A percentile compares a stretch with the other conserved stretches of the same genome.
Evolutionary conservation across 352 stramenopile genomes (phyloP).

Genomic region (Phytophthora tentaculata): DNA sequence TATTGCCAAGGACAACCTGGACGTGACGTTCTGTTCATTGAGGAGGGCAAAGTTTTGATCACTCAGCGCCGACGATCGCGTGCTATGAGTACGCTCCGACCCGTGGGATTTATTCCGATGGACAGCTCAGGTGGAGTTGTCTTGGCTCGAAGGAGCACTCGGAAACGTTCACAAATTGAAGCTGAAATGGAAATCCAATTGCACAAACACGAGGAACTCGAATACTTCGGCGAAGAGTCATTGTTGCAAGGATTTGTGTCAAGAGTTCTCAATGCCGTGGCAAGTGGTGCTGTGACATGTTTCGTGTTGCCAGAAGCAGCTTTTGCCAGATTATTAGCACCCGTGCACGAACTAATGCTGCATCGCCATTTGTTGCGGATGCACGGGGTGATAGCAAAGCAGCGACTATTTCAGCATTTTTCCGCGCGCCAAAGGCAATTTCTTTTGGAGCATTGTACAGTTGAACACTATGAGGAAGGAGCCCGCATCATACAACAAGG

Average conservation of each 20-base stretch:
- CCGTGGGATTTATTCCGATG: conserved; percentile 19
- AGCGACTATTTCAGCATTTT: conserved; percentile 71
- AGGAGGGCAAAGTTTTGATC: conserved; percentile 74
- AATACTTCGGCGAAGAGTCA: conserved; percentile 78
- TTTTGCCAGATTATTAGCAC: conserved; percentile 49
- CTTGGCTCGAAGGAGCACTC: conserved; percentile 16
- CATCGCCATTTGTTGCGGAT: conserved; percentile 59
- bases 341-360: conserved; percentile 65
- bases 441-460: conserved; percentile 56
- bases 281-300: conserved; percentile 56
- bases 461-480: conserved; percentile 53
- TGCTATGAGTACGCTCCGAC: conserved; percentile 24
- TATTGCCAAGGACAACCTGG: conserved; percentile 64
- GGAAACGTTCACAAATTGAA: conserved; percentile 48
- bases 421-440: conserved; percentile 27
- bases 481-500: conserved; percentile 60
- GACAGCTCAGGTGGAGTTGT: conserved; percentile 11
- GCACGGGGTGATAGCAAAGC: conserved; percentile 63
- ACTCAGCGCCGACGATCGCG: conserved; percentile 52
- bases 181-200: conserved; percentile 65
- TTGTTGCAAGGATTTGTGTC: conserved; percentile 42
- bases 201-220: conserved; percentile 51
- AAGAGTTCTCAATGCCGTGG: conserved; percentile 56
- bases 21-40: conserved; percentile 73
- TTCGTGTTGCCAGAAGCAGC: conserved; percentile 49